These are phyloP conservation scores for Globisporangium lucens DNA, from an alignment of 352 stramenopile species.

Conservation along the genomic window DNA sequence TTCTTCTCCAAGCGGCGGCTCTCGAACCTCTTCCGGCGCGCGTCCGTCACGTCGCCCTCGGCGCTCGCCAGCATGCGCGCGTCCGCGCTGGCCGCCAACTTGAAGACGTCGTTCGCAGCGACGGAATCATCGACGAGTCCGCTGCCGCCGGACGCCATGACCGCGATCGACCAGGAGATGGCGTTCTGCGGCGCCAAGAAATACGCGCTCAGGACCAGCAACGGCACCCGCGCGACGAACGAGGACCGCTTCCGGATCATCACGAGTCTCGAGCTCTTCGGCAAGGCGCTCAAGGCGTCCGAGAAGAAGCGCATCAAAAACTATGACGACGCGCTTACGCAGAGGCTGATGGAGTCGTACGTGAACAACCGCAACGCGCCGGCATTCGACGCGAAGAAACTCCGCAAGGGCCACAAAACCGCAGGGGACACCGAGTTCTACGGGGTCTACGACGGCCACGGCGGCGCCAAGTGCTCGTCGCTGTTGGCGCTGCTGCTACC, in stretches of 20 bases:
- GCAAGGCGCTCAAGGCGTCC: conserved; percentile 39
- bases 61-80: conserved; percentile 8
- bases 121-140: conserved; percentile 7
- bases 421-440: conserved; percentile 56
- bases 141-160: conserved; percentile 8
- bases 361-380: conserved; percentile 38
- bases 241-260: conserved; percentile 77
- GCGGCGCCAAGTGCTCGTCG: conserved; percentile 53
- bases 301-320: conserved; percentile 22
- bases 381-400: conserved; percentile 31
- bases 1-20: conserved; percentile 48
- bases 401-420: conserved; percentile 28
- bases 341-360: conserved; percentile 45
- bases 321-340: conserved; percentile 32
- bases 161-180: conserved; percentile 49
- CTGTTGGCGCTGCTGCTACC: conserved; percentile 64
- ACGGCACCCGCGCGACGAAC: conserved; percentile 46
- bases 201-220: conserved; percentile 42
- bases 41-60: conserved; percentile 31
- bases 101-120: neutral
- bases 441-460: conserved; percentile 77
- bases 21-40: conserved; percentile 44
- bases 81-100: neutral
- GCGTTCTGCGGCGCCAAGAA: conserved; percentile 46
- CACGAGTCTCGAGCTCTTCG: conserved; percentile 61